Evolutionary conservation across 2,329 filamentous ascomycete species (phyloP), one percentile per base, ranked within the genome.

Genomic region (Chaetomium strumarium): DNA sequence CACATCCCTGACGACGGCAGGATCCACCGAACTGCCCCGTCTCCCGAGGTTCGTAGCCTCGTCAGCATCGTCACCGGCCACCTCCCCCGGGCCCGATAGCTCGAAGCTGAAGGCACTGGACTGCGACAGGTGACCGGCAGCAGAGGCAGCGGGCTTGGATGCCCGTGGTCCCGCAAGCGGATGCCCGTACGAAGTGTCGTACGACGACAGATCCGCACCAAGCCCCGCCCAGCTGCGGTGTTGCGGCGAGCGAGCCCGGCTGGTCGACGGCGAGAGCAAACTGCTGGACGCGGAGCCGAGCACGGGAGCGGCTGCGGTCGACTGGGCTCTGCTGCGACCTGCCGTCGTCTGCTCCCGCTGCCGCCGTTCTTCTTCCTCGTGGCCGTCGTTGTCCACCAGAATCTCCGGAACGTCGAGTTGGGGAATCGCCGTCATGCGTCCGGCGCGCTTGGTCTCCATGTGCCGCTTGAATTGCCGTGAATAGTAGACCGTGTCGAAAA

Each of bases 401-500:
- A 97, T 96, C 64, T 96, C 90, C 0, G 92, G 92, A 24, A 96
- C 86, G 17, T 83, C 85, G 58, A 96, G 83, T 60, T 88, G 83
- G 3, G 91, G 90, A 30, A 95, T 74, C 1, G 75, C 79, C 5
- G 84, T 86, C 81, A 96, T 87, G 55, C 90, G 86, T 17, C 85
- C 84, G 3, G 80, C 80, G 57, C 81, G 81, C 70, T 90, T 90
- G 54, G 76, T 77, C 36, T 90, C 84, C 66, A 89, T 76, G 53
- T 84, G 79, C 49, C 83, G 83, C 61, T 88, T 85, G 75, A 96
- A 96, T 60, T 81, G 79, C 41, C 91, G 84, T 38, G 86, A 83
- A 84, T 89, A 96, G 71, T 92, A 88, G 58, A 93, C 70, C 13
- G 91, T 97, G 67, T 97, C 88, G 69, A 99, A 97, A 73, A 99